Conservation (phyloP, 2,329 filamentous ascomycete genomes). For the Xylariomycetidae sp. region DNA sequence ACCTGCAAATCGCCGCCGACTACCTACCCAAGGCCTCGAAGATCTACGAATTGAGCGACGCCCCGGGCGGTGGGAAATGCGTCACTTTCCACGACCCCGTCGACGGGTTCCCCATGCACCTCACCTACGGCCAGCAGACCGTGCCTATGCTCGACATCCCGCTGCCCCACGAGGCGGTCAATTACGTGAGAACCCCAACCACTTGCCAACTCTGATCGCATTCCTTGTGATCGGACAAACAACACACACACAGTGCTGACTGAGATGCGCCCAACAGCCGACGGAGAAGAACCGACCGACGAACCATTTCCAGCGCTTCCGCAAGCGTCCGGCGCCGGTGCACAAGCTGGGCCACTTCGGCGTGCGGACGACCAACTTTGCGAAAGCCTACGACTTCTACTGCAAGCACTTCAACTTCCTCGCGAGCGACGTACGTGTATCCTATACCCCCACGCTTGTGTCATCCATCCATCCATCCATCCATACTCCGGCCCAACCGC, state of each 20-base stretch:
- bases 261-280: conserved; percentile 27
- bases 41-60: conserved; percentile 41
- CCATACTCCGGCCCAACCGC: not conserved
- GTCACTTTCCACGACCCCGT: conserved; percentile 48
- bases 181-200: conserved; percentile 35
- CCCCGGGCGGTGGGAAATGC: conserved; percentile 46
- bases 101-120: conserved; percentile 51
- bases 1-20: conserved; percentile 44
- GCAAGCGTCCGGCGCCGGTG: conserved; percentile 40
- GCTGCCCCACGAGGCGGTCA: conserved; percentile 36
- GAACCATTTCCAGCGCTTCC: conserved; percentile 46
- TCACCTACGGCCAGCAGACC: conserved; percentile 47
- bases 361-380: conserved; percentile 46
- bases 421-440: conserved; percentile 37
- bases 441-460: not conserved
- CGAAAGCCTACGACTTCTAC: conserved; percentile 44
- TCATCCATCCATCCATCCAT: not conserved
- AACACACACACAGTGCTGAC: conserved; percentile 6
- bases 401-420: conserved; percentile 43
- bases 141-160: conserved; percentile 31
- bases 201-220: no score
- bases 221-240: no score
- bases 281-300: conserved; percentile 40
- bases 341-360: conserved; percentile 53
- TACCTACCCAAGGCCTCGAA: conserved; percentile 40